Evolutionary conservation across 2,329 filamentous ascomycete genomes (phyloP), one percentile per base, ranked within the genome.

Genomic region (Phaeosphaeria sp.): DNA sequence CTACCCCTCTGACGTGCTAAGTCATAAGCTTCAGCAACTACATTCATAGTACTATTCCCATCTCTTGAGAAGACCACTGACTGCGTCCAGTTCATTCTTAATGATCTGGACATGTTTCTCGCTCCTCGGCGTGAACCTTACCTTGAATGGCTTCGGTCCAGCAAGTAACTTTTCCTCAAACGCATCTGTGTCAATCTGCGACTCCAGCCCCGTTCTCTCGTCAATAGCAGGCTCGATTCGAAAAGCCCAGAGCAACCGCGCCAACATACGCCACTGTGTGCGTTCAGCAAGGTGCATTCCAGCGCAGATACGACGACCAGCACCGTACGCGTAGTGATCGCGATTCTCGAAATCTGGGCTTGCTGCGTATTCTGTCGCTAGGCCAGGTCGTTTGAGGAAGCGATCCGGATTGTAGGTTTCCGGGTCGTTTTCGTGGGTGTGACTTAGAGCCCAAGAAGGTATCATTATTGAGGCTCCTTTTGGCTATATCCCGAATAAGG

Each of bases 261-360:
- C 66, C 27, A 77, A 59, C 7, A 72, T 73, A 21, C 74, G 64
- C 60, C 73, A 80, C 43, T 87, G 74, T 0, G 80, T 85, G 0
- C 83, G 79, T 43, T 83, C 80, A 0, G 82, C 83, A 0, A 87
- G 77, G 51, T 87, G 83, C 61, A 84, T 79, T 0, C 83, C 83
- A 1, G 78, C 77, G 58, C 83, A 85, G 27, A 81, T 77, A 6
- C 83, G 75, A 6, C 83, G 74, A 0, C 83, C 83, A 8, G 77
- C 78, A 0, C 82, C 82, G 60, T 84, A 85, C 1, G 72, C 72
- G 64, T 81, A 84, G 50, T 84, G 82, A 60, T 81, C 78, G 39
- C 79, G 72, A 13, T 72, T 71, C 25, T 71, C 56, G 30, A 69
- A 77, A 43, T 77, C 66, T 2, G 72, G 60, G 39, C 68, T 65